Conservation (phyloP, 768 basidiomycete species). For the Pholiota microspora region DNA sequence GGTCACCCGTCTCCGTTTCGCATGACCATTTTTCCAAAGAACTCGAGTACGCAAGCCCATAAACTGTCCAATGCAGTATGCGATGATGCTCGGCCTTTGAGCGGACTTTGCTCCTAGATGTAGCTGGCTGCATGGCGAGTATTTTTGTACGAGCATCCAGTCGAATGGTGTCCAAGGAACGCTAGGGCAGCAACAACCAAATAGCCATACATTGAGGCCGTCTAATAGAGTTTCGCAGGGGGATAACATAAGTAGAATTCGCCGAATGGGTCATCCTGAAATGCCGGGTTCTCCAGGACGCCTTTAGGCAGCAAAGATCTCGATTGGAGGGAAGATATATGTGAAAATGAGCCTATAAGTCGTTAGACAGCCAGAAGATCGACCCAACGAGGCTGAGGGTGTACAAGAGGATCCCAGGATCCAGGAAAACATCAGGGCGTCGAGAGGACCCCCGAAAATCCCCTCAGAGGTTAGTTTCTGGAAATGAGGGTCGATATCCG, state of each 20-base stretch:
- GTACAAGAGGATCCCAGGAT: too few species aligned
- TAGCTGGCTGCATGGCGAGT: background rate
- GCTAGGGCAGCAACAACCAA: background rate
- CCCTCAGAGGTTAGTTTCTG: too few species aligned
- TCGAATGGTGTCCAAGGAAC: background rate
- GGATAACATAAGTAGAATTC: background rate
- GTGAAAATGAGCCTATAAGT: background rate
- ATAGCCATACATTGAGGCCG: background rate
- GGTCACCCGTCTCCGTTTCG: background rate
- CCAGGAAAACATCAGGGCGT: too few species aligned
- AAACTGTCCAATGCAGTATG: background rate
- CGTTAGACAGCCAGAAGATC: background rate
- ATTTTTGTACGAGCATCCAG: background rate
- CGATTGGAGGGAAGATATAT: background rate
- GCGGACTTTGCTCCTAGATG: background rate
- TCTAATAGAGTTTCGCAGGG: constrained; percentile 5
- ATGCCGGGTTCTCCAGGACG: background rate
- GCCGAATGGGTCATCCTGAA: constrained; percentile 1
- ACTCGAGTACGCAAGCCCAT: background rate
- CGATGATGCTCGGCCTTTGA: background rate
- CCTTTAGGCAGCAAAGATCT: background rate
- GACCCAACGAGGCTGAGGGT: background rate
- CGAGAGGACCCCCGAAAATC: too few species aligned
- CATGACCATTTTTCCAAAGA: background rate
- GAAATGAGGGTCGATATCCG: too few species aligned